phyloP scores from a whole-genome alignment of 306 rosid genomes.

The Boehmeria nivea region DNA sequence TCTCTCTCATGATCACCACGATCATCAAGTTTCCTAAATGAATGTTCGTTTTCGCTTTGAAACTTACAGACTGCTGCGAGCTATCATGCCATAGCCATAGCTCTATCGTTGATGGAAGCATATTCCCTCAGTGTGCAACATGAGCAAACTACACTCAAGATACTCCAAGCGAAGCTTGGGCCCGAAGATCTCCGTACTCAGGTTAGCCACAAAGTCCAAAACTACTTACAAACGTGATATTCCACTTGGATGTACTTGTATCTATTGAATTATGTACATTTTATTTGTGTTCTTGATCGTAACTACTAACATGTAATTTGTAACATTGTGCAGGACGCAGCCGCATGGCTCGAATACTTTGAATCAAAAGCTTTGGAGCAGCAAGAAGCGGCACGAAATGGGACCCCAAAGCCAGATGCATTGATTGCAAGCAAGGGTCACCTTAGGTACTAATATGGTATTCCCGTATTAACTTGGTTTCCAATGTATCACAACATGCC shows the following conservation, averaged over 20 bases:
- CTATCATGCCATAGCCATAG: conserved; percentile 98
- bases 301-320: neutral
- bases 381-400: conserved; percentile 92
- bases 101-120: conserved; percentile 96
- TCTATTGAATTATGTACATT: neutral
- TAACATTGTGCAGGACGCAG: conserved; percentile 69
- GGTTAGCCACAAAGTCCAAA: conserved; percentile 33
- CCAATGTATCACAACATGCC: conserved; percentile 16
- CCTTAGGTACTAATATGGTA: conserved; percentile 96
- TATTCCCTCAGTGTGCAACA: conserved; percentile 94
- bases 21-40: conserved; percentile 6
- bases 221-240: neutral
- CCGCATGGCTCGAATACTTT: conserved; percentile 95
- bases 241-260: too few relatives aligned
- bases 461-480: conserved; percentile 48
- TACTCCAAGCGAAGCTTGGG: conserved; percentile 86
- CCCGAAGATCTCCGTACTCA: conserved; percentile 93
- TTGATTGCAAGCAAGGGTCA: conserved; percentile 97
- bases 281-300: neutral
- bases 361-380: conserved; percentile 93
- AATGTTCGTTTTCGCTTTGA: conserved; percentile 17
- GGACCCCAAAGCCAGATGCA: conserved; percentile 88
- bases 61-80: conserved; percentile 91
- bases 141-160: conserved; percentile 89
- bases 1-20: neutral